Percentiles rank a stretch among this genome's conserved stretches.
Evolutionary conservation across 371 early-diverging fungal species (phyloP).

Genomic region (Mortierella sp.): DNA sequence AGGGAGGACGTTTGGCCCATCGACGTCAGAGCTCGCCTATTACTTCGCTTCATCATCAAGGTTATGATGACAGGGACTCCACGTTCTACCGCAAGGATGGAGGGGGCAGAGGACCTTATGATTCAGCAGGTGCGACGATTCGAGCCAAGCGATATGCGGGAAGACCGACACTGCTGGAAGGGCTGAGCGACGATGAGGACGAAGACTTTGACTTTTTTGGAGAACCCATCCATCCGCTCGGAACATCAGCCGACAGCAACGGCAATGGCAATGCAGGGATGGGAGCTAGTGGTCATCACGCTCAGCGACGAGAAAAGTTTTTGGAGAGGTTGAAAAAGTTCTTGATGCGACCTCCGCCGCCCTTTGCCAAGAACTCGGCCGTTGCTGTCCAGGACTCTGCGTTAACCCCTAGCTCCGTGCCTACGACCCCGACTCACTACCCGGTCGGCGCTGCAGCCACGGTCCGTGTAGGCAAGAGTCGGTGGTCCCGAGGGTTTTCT

Average conservation of each 20-base stretch:
- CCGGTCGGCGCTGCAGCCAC: conserved; percentile 20
- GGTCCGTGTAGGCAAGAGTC: conserved; percentile 11
- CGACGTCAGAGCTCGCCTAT: conserved; percentile 3
- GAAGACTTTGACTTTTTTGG: neutral
- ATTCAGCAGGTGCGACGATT: conserved; percentile 15
- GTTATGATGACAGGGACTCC: neutral
- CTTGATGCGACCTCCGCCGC: conserved; percentile 34
- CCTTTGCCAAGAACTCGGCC: conserved; percentile 12
- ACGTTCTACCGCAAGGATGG: conserved; percentile 8
- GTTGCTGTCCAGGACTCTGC: neutral
- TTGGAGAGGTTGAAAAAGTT: conserved; percentile 32
- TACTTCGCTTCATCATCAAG: neutral
- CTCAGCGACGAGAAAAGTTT: conserved; percentile 37
- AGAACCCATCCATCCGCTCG: neutral
- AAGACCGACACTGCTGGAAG: conserved; percentile 5
- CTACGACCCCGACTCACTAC: neutral
- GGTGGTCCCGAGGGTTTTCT: conserved; percentile 27
- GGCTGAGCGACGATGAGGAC: conserved; percentile 30
- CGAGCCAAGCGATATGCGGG: conserved; percentile 10
- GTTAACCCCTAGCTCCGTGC: neutral
- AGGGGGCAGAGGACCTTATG: too few species aligned
- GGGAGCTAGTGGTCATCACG: too few species aligned
- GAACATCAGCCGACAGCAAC: neutral
- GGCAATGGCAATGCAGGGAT: conserved; percentile 24
- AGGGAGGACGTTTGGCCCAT: neutral